These are phyloP conservation scores for Nemophila menziesii DNA, from an alignment of 257 asterid genomes.

Conservation along the genomic window DNA sequence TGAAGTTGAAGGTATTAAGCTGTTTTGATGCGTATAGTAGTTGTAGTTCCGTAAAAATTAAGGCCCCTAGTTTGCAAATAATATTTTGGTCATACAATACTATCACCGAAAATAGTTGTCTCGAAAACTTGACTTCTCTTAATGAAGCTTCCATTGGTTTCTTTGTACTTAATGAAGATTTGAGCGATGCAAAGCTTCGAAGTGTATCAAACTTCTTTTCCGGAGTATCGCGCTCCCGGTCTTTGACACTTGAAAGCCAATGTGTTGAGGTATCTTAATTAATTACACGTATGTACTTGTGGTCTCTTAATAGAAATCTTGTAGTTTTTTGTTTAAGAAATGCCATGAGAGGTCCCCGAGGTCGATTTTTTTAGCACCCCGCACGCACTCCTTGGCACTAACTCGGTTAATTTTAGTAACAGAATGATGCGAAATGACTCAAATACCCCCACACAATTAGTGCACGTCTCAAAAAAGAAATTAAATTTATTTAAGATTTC, in stretches of 20 bases:
- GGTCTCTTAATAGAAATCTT: too few species aligned
- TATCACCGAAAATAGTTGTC: constrained; percentile 32
- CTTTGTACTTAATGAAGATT: constrained; percentile 22
- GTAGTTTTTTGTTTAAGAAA: too few species aligned
- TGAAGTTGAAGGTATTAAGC: constrained; percentile 28
- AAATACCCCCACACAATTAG: too few species aligned
- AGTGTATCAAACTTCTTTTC: constrained; percentile 46
- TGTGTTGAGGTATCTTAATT: constrained; percentile 44
- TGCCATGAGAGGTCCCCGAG: too few species aligned
- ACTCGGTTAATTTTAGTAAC: too few species aligned
- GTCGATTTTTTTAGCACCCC: too few species aligned
- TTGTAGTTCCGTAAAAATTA: constrained; percentile 36
- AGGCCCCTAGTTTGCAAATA: constrained; percentile 30
- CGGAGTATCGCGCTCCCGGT: constrained; percentile 44
- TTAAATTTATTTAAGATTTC: too few species aligned
- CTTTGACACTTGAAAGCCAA: constrained; percentile 39
- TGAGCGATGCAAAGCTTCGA: constrained; percentile 27
- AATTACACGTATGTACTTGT: too few species aligned
- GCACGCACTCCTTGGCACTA: too few species aligned
- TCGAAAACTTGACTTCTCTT: constrained; percentile 29
- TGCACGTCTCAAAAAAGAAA: too few species aligned
- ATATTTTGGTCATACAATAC: constrained; percentile 52
- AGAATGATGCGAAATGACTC: too few species aligned
- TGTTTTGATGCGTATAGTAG: constrained; percentile 39
- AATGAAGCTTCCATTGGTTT: constrained; percentile 46